Conservation (phyloP, 2,329 filamentous ascomycete genomes). For the Rhynchosporium secalis region DNA sequence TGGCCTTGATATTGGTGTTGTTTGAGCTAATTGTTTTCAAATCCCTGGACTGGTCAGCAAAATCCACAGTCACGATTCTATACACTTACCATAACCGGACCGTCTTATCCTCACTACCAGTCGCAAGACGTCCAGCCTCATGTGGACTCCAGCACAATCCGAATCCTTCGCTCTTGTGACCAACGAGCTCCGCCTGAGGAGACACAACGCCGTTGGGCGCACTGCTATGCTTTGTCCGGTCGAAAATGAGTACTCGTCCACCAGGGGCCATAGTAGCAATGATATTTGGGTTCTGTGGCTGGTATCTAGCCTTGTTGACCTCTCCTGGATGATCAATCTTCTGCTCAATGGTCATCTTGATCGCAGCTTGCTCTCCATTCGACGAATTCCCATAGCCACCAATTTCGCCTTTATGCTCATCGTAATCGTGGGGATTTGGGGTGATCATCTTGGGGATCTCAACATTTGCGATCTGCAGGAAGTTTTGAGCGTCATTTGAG, state of each 20-base stretch:
- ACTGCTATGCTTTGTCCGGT: slow-evolving; percentile 89
- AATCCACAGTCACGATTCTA: not conserved
- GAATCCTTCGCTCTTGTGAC: slow-evolving; percentile 87
- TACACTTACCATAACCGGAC: slow-evolving; percentile 79
- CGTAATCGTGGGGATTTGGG: slow-evolving; percentile 80
- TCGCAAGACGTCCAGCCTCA: slow-evolving; percentile 73
- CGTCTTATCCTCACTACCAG: slow-evolving; percentile 88
- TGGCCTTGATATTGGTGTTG: slow-evolving; percentile 69
- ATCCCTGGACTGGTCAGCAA: slow-evolving; percentile 60
- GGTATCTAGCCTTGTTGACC: slow-evolving; percentile 97
- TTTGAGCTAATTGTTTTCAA: slow-evolving; percentile 71
- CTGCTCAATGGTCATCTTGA: slow-evolving; percentile 91
- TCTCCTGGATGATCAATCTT: slow-evolving; percentile 96
- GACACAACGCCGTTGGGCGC: slow-evolving; percentile 72
- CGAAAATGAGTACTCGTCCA: slow-evolving; percentile 87
- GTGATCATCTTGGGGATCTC: slow-evolving; percentile 80
- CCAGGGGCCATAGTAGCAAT: slow-evolving; percentile 92
- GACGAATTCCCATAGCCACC: slow-evolving; percentile 81
- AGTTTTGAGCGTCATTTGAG: slow-evolving; percentile 80
- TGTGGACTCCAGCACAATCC: slow-evolving; percentile 92
- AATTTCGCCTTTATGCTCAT: slow-evolving; percentile 89
- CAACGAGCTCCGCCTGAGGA: slow-evolving; percentile 80
- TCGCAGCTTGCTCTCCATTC: slow-evolving; percentile 65
- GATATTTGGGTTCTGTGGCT: slow-evolving; percentile 95
- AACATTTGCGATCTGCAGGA: slow-evolving; percentile 90